Base-by-base conservation (phyloP, 1,284 basidiomycete genomes). In the Trametes pubescens region DNA sequence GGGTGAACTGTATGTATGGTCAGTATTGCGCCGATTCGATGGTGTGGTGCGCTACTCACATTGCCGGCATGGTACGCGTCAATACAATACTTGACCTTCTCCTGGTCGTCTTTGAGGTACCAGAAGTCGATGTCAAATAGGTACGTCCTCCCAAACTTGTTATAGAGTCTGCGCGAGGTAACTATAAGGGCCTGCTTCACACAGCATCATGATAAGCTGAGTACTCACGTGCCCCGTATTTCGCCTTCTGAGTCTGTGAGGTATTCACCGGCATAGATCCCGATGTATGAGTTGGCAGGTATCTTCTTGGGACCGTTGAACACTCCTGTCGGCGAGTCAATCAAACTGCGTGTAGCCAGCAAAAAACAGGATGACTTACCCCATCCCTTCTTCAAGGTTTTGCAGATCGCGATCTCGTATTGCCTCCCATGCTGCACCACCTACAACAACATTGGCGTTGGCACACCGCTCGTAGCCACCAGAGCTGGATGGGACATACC, bases 21-120 rank as follows among this genome's bases (percentile, higher is more conserved):
- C 35, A 57, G 44, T 37, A 7, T 1, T 18, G n/a, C 13, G 29
- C 69, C 43, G n/a, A 32, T 16, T 18, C 40, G 5, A 47, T 4
- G 21, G 4, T 37, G 6, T 5, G 6, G 7, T 46, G 46, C 2
- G 21, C 6, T 44, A 82, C 92, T 77, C 75, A 95, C 94, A 75
- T 93, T 93, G 21, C 94, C 94, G 48, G 86, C 90, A 75, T 95
- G 93, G 73, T 90, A 95, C 1, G 94, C 94, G 77, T 96, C 94
- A 1, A 96, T 86, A 44, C 82, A 78, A 67, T 87, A 92, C 32
- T 84, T 66, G 22, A 72, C 65, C 6, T 75, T 75, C 70, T 78
- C 73, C 38, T 48, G 21, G 38, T 63, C 61, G 14, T 71, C 77
- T 53, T 79, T 55, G 72, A 95, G 78, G 70, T 92, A 83, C 68